Conservation (phyloP, 306 rosid genomes). For the Echinosophora koreensis region DNA sequence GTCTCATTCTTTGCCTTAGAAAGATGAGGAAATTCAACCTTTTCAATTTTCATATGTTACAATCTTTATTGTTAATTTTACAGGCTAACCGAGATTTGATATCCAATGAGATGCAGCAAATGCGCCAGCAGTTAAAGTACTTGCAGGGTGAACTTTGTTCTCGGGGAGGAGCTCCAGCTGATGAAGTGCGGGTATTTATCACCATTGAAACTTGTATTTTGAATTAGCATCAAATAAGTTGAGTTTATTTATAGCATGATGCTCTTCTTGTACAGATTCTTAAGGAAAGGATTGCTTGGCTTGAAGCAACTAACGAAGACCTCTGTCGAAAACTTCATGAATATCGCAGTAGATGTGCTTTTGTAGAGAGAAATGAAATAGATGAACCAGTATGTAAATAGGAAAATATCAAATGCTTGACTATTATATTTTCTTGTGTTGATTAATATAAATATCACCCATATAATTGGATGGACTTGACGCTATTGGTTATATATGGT, state of each 20-base stretch:
- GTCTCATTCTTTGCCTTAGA: constrained; percentile 25
- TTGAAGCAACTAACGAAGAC: constrained; percentile 73
- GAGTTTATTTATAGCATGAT: constrained; percentile 41
- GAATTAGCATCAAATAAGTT: constrained; percentile 11
- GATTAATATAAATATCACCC: constrained; percentile 19
- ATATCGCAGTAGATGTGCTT: constrained; percentile 72
- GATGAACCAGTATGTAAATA: constrained; percentile 65
- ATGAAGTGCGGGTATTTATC: constrained; percentile 73
- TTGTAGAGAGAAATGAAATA: constrained; percentile 57
- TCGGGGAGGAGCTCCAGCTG: constrained; percentile 63
- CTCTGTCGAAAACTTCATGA: constrained; percentile 77
- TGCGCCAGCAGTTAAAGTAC: constrained; percentile 77
- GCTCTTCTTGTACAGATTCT: constrained; percentile 60
- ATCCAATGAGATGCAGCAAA: constrained; percentile 84
- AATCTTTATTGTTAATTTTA: constrained; percentile 41
- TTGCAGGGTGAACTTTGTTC: constrained; percentile 83
- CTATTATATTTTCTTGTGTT: constrained; percentile 34
- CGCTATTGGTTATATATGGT: constrained; percentile 17
- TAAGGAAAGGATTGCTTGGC: constrained; percentile 76
- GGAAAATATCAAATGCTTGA: constrained; percentile 11
- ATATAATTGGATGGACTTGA: constrained; percentile 27
- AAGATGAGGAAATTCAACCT: constrained; percentile 22
- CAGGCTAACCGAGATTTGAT: constrained; percentile 83
- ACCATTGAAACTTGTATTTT: constrained; percentile 29
- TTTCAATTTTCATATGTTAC: constrained; percentile 40